These are phyloP conservation scores for Pneumocystis canis DNA, from an alignment of 1,139 yeast species.

Conservation along the genomic window DNA sequence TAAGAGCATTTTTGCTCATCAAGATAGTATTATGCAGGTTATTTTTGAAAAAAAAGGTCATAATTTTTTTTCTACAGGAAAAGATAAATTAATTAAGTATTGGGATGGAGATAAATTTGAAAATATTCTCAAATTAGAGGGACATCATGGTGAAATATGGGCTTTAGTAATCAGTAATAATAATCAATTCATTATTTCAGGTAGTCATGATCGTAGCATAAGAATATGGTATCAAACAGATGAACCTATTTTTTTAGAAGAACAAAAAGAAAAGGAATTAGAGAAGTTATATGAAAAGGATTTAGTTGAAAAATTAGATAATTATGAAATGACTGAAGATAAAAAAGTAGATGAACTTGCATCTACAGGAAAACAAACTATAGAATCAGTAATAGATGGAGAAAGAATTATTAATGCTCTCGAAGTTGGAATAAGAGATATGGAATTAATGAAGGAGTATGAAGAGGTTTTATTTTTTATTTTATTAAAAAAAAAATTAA, in stretches of 20 bases:
- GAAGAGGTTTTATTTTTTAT: slow-evolving; percentile 22
- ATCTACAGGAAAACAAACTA: slow-evolving; percentile 65
- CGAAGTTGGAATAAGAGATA: slow-evolving; percentile 64
- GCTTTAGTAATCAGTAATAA: slow-evolving; percentile 59
- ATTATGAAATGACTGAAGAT: slow-evolving; percentile 31
- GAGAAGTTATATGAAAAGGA: slow-evolving; percentile 80
- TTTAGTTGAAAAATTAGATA: slow-evolving; percentile 54
- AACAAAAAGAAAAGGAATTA: slow-evolving; percentile 88
- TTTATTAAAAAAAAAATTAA: slow-evolving; percentile 16
- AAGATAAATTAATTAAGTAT: slow-evolving; percentile 77
- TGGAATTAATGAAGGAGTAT: slow-evolving; percentile 44
- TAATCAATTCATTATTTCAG: slow-evolving; percentile 64
- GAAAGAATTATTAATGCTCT: slow-evolving; percentile 86
- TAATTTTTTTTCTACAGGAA: slow-evolving; percentile 77
- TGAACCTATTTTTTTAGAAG: slow-evolving; percentile 88
- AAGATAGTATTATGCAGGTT: slow-evolving; percentile 84
- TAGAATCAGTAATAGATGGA: slow-evolving; percentile 88
- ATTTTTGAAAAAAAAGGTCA: slow-evolving; percentile 70
- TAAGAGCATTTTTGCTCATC: slow-evolving; percentile 89
- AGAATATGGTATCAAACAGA: slow-evolving; percentile 85
- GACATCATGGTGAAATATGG: slow-evolving; percentile 91
- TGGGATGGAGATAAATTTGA: slow-evolving; percentile 99
- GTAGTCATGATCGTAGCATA: slow-evolving; percentile 86
- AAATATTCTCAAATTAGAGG: slow-evolving; percentile 71
- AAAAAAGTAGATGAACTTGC: slow-evolving; percentile 38